Percentiles rank a stretch among this genome's conserved stretches.
Evolutionary conservation across 2,329 filamentous ascomycete genomes (phyloP).

Genomic region (Trichophyton simii): DNA sequence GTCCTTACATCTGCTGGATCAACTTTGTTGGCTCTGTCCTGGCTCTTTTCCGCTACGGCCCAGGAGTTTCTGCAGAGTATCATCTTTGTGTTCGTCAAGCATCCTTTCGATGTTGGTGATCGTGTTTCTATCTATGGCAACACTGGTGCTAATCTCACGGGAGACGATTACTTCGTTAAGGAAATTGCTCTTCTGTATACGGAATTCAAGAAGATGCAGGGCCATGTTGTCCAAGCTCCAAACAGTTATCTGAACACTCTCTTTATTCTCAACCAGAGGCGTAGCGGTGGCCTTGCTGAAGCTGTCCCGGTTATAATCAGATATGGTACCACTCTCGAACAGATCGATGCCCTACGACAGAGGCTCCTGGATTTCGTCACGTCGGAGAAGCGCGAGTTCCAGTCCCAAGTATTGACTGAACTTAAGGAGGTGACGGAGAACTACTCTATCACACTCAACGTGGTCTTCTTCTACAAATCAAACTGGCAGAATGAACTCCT

Average conservation of each 20-base stretch:
- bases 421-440: conserved; percentile 68
- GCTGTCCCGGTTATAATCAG: conserved; percentile 72
- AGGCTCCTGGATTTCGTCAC: conserved; percentile 73
- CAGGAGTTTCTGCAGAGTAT: conserved; percentile 87
- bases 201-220: conserved; percentile 98
- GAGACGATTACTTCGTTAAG: conserved; percentile 93
- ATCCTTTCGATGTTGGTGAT: conserved; percentile 92
- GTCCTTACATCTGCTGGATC: conserved; percentile 84
- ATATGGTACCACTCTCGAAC: conserved; percentile 70
- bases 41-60: conserved; percentile 83
- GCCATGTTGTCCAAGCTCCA: conserved; percentile 87
- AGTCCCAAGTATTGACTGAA: conserved; percentile 75
- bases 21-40: conserved; percentile 75
- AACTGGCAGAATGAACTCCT: conserved; percentile 93
- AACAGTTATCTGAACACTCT: conserved; percentile 87
- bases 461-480: conserved; percentile 95
- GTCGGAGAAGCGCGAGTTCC: conserved; percentile 79
- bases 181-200: conserved; percentile 88
- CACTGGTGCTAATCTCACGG: conserved; percentile 61
- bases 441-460: conserved; percentile 74
- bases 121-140: conserved; percentile 86
- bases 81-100: conserved; percentile 86
- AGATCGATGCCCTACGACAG: conserved; percentile 70
- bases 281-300: conserved; percentile 78
- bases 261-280: conserved; percentile 89